Conservation (phyloP, 768 basidiomycete species). For the Gloeostereum incarnatum region DNA sequence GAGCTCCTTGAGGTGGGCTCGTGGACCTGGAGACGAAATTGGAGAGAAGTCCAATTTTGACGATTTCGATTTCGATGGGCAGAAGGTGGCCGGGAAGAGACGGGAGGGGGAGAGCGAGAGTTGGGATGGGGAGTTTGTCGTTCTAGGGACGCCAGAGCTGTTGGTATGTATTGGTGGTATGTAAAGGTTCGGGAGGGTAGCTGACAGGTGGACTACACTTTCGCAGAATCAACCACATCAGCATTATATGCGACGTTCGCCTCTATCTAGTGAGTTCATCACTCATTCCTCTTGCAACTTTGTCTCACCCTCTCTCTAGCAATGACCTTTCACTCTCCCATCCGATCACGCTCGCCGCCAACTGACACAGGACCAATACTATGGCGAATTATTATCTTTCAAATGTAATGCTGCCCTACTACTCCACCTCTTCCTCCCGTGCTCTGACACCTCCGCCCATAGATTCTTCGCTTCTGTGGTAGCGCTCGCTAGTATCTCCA, state of each 20-base stretch:
- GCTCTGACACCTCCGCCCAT: constrained; percentile 8
- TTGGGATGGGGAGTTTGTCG: constrained; percentile 5
- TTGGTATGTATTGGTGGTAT: too few relatives aligned
- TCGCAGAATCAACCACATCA: not conserved
- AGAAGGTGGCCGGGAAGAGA: constrained; percentile 3
- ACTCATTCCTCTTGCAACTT: not conserved
- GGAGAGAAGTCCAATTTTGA: constrained; percentile 2
- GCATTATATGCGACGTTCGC: not conserved
- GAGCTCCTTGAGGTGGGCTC: constrained; percentile 3
- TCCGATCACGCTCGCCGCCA: constrained; percentile 16
- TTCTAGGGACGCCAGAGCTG: too few relatives aligned
- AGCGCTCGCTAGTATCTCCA: constrained; percentile 37
- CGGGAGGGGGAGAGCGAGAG: constrained; percentile 2
- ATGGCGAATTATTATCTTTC: constrained; percentile 46
- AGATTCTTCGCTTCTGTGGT: constrained; percentile 38
- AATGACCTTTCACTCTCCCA: constrained; percentile 5
- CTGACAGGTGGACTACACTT: not conserved
- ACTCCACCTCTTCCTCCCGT: not conserved
- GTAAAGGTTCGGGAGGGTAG: too few relatives aligned
- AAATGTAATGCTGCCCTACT: constrained; percentile 28
- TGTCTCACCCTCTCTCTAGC: not conserved
- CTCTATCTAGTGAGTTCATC: not conserved
- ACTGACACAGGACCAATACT: constrained; percentile 31
- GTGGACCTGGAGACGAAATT: constrained; percentile 4
- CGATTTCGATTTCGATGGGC: not conserved